Base-by-base conservation (phyloP, 2,329 filamentous ascomycete species). In the Fonsecaea pedrosoi region DNA sequence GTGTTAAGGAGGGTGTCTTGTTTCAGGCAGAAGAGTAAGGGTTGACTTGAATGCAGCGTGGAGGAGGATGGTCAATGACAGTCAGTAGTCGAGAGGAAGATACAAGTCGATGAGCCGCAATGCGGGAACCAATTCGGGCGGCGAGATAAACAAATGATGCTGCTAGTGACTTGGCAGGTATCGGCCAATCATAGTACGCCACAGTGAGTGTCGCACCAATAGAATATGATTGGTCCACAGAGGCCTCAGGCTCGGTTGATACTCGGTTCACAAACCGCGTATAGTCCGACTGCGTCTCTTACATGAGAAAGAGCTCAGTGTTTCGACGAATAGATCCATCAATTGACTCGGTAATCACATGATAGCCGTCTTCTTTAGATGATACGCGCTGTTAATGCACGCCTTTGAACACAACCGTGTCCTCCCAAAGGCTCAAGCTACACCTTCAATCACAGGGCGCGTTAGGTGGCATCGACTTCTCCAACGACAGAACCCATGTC, bases 41-140 rank as follows among this genome's bases (percentile, higher is more conserved):
- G 10, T 50, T 21, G 25, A 25, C 12, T 25, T 21, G 45, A 10
- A 50, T 21, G 8, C 21, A 10, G 25, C 18, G 18, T 50, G 45
- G 21, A 25, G 42, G 9, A 25, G 45, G 21, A 50, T 21, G 45
- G 45, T 50, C 45, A 12, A 50, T 50, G 18, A 21, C 8, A 18
- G 37, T 10, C 12, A 18, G 48, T 15, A 38, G 37, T 38, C 37
- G 42, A 48, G 42, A 48, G n/a, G 42, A 21, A 50, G 45, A 25
- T 48, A 10, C 42, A 25, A 48, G 42, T 21, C 2, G 18, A 21
- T 12, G 42, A 25, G 18, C 13, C 45, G 12, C 21, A 21, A 50
- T 50, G 45, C 45, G 45, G 42, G 45, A 50, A 25, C 45, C 45
- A 25, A 9, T 50, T 50, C 45, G 45, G 18, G 45, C 45, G 18